A percentile compares a stretch with the other conserved stretches of the same genome.
Evolutionary conservation across 257 asterid genomes (phyloP).

Genomic region (Primulina eburnea): DNA sequence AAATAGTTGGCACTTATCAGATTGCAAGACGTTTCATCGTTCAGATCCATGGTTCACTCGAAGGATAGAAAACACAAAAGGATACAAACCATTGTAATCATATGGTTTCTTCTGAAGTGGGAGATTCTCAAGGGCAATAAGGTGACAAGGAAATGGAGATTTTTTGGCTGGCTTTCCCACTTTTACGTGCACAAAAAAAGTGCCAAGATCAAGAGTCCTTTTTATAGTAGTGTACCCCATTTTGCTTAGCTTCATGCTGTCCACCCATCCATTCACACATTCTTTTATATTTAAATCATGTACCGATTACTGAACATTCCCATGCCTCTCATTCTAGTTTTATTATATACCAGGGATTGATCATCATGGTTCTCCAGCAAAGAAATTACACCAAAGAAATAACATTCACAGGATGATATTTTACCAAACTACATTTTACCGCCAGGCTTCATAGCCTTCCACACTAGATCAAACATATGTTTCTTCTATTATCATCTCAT

Average conservation of each 20-base stretch:
- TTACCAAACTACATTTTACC: no score
- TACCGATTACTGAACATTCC: no score
- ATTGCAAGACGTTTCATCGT: neutral
- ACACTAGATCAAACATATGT: neutral
- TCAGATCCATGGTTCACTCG: neutral
- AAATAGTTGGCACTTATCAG: neutral
- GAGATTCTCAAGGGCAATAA: neutral
- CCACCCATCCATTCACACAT: neutral
- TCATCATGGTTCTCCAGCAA: neutral
- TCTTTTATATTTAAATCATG: no score
- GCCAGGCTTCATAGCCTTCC: neutral
- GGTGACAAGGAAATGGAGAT: conserved; percentile 20
- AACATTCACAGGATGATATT: no score
- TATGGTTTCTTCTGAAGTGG: neutral
- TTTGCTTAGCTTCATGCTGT: neutral
- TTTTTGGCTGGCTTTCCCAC: conserved; percentile 26
- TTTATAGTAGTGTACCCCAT: no score
- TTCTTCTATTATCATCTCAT: conserved; percentile 8
- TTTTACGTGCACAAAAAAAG: conserved; percentile 24
- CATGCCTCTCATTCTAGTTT: neutral
- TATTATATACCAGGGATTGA: neutral
- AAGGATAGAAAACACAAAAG: no score
- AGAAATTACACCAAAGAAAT: neutral
- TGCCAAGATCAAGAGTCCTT: no score
- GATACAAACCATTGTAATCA: neutral